Evolutionary conservation across 2,329 filamentous ascomycete genomes (phyloP), one percentile per base, ranked within the genome.

Genomic region (Diaporthe sp.): DNA sequence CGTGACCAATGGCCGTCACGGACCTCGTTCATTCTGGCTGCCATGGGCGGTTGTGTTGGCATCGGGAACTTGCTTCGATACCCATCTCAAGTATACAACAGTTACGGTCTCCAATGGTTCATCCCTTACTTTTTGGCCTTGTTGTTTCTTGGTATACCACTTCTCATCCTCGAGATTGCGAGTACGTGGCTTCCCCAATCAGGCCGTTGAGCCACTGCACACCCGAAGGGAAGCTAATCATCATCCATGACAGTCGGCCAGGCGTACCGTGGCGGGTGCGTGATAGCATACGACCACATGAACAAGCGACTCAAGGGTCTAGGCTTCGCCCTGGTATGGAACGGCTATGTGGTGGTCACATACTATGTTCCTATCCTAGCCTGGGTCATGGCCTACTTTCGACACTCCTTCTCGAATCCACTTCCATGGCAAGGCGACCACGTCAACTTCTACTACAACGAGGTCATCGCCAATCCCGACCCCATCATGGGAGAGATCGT

Each of bases 1-100:
- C 59, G 37, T 44, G 59, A 44, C 5, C 59, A 63, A 63, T 44
- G 37, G 59, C 59, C 59, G 0, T 30, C 59, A 2, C 15, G 59
- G 27, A 44, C 59, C 1, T 63, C 59, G 13, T 63, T 63, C 10
- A 63, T 63, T 12, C 39, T 63, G 17, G 59, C 59, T 7, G 59
- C 59, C 25, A 63, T 63, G 59, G 37, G 59, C 19, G 59, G 59
- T 15, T 63, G 59, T 63, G 39, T 63, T 4, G 59, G 59, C 17
- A 63, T 63, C n/a, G 59, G 37, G 4, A 63, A 63, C 39, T n/a
- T 63, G 39, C 37, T 63, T 22, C 59, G 59, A 30, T 63, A 63
- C 25, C 37, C 59, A 44, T 63, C 37, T 13, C 59, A 63, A n/a
- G 59, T 63, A 27, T 63, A 44, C 39, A 63, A 63, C 37, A 63